Base-by-base conservation (phyloP, 352 stramenopile species). In the Thalassiosira exigua region DNA sequence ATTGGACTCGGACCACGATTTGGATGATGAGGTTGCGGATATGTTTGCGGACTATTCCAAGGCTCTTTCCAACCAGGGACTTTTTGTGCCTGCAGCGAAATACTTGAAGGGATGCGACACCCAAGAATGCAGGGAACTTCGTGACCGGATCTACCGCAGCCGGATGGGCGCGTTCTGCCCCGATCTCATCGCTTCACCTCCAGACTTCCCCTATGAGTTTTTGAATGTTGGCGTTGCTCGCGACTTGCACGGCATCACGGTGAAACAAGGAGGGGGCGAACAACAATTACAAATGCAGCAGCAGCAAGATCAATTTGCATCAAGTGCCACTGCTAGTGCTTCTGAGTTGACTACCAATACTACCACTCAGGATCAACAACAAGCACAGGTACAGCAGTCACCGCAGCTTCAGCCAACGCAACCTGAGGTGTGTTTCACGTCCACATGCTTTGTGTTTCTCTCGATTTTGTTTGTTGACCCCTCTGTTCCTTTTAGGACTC, bases 1-100 rank as follows among this genome's bases (percentile, higher is more conserved):
- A 17, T 85, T 93, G 0, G 95, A 96, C 75, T 91, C 94, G 26
- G 91, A 95, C 24, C 92, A 96, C 72, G 85, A 96, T 44, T 92
- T 98, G 79, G 93, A 94, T 41, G 77, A 91, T 1, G 95, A 97
- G 46, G 93, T 98, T 33, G 93, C 93, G 1, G 82, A 91, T 51
- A 89, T 96, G 36, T 98, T 98, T 83, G 91, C 93, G 14, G 88
- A 97, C 33, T 98, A 98, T 85, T 94, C 96, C 7, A 91, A 92
- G 0, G 70, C 95, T 41, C 87, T 98, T 84, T 94, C 96, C 42
- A 92, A 96, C 27, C 95, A 98, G 78, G 96, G 96, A 12, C 83
- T 96, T 27, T 67, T 98, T 7, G 94, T 96, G 48, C 95, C 97
- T 42, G 96, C 96, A 5, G 89, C 93, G 9, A 98, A 98, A 69